Evolutionary conservation across 2,329 filamentous ascomycete species (phyloP).

Genomic region (Fusarium irregulare): DNA sequence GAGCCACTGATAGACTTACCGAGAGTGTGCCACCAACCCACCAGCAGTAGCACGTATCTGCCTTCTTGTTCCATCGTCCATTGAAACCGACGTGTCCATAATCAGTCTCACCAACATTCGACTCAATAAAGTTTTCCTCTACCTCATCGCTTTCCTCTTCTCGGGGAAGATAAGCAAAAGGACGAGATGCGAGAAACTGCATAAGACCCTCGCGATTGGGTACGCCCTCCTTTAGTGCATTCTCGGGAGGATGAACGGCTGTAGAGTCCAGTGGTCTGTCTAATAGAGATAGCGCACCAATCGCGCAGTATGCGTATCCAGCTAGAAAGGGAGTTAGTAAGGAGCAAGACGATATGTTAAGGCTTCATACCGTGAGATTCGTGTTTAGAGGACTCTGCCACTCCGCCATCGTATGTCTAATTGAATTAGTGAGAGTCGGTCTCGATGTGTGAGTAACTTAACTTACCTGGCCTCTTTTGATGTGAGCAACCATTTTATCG

Average conservation of each 20-base stretch:
- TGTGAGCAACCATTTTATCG: constrained; percentile 74
- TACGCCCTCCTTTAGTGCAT: constrained; percentile 52
- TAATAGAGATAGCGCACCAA: constrained; percentile 82
- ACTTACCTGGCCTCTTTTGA: constrained; percentile 69
- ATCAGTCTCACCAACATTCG: constrained; percentile 49
- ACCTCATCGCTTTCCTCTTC: constrained; percentile 60
- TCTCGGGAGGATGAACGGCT: constrained; percentile 17
- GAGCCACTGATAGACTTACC: constrained; percentile 46
- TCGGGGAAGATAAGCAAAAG: constrained; percentile 68
- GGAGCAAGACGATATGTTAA: background rate
- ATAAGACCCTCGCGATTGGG: constrained; percentile 49
- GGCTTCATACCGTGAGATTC: constrained; percentile 79
- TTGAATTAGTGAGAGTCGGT: constrained; percentile 6
- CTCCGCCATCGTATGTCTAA: constrained; percentile 85
- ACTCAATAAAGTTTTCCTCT: constrained; percentile 53
- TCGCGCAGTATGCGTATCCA: constrained; percentile 90
- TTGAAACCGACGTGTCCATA: constrained; percentile 79
- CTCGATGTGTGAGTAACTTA: background rate
- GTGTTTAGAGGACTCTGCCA: constrained; percentile 80
- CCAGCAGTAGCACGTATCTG: constrained; percentile 96
- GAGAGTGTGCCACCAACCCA: constrained; percentile 80
- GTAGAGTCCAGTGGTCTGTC: constrained; percentile 63
- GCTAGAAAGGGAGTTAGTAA: constrained; percentile 59
- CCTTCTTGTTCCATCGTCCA: constrained; percentile 88
- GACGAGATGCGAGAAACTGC: constrained; percentile 72